These are phyloP conservation scores for Saccharomyces eubayanus DNA, from an alignment of 805 yeast species.

Conservation along the genomic window DNA sequence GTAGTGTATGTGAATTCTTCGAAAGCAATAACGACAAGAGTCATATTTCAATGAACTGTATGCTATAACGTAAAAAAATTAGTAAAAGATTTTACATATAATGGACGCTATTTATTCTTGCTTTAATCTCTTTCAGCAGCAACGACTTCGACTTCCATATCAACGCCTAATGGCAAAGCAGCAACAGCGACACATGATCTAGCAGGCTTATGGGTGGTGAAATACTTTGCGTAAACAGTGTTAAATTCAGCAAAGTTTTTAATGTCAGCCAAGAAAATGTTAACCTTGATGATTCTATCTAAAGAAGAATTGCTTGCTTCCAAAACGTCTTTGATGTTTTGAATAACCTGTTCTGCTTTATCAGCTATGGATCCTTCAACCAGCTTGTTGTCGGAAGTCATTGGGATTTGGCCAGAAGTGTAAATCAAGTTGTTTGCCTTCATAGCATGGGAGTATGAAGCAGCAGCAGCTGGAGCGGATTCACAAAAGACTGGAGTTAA, in stretches of 20 bases:
- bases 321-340: slow-evolving; percentile 62
- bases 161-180: slow-evolving; percentile 80
- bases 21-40: background rate
- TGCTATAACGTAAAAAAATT: background rate
- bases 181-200: slow-evolving; percentile 96
- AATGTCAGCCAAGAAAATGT: slow-evolving; percentile 88
- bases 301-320: slow-evolving; percentile 79
- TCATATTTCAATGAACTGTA: background rate
- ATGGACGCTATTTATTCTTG: background rate
- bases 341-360: slow-evolving; percentile 66
- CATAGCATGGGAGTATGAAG: slow-evolving; percentile 92
- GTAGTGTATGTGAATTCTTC: background rate
- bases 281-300: slow-evolving; percentile 77
- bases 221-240: slow-evolving; percentile 70
- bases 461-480: slow-evolving; percentile 93
- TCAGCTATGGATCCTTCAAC: slow-evolving; percentile 70
- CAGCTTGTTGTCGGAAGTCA: slow-evolving; percentile 72
- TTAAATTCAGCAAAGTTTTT: slow-evolving; percentile 77
- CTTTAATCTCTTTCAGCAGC: slow-evolving; percentile 55
- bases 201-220: slow-evolving; percentile 79
- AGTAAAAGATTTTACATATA: background rate
- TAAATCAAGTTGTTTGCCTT: slow-evolving; percentile 82
- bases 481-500: slow-evolving; percentile 50
- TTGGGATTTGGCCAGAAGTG: slow-evolving; percentile 93
- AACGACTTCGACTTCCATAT: slow-evolving; percentile 81